Evolutionary conservation across 805 yeast species (phyloP).

Genomic region (Torulaspora franciscae): DNA sequence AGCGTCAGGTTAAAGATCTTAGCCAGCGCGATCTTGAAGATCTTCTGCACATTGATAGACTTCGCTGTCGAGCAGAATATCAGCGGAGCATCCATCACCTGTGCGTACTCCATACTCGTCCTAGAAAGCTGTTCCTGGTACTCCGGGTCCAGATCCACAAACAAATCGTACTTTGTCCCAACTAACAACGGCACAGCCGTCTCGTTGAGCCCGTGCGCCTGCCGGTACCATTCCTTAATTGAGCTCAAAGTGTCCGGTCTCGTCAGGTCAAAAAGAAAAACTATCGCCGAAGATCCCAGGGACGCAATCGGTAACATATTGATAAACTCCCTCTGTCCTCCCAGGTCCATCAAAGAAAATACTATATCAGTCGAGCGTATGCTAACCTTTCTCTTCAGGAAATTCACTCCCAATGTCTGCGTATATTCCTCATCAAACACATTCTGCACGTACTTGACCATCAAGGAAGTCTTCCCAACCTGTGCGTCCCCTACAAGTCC

Average conservation of each 20-base stretch:
- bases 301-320: constrained; percentile 93
- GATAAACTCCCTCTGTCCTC: constrained; percentile 91
- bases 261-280: constrained; percentile 86
- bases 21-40: constrained; percentile 83
- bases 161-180: constrained; percentile 90
- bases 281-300: constrained; percentile 84
- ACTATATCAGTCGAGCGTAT: constrained; percentile 83
- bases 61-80: constrained; percentile 88
- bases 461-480: constrained; percentile 90
- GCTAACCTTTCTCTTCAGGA: constrained; percentile 83
- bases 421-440: constrained; percentile 87
- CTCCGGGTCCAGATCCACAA: constrained; percentile 68
- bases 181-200: constrained; percentile 87
- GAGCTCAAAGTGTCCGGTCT: constrained; percentile 79
- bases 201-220: constrained; percentile 81
- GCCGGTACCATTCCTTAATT: constrained; percentile 93
- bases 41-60: constrained; percentile 88
- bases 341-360: constrained; percentile 91
- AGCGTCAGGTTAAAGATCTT: constrained; percentile 84
- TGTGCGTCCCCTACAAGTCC: constrained; percentile 95
- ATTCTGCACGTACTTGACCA: constrained; percentile 97
- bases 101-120: constrained; percentile 78
- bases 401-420: constrained; percentile 92
- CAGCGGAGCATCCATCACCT: constrained; percentile 80
- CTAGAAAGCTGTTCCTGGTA: constrained; percentile 82